Conservation (phyloP, 805 yeast species). For the Zygotorulaspora chibaensis region DNA sequence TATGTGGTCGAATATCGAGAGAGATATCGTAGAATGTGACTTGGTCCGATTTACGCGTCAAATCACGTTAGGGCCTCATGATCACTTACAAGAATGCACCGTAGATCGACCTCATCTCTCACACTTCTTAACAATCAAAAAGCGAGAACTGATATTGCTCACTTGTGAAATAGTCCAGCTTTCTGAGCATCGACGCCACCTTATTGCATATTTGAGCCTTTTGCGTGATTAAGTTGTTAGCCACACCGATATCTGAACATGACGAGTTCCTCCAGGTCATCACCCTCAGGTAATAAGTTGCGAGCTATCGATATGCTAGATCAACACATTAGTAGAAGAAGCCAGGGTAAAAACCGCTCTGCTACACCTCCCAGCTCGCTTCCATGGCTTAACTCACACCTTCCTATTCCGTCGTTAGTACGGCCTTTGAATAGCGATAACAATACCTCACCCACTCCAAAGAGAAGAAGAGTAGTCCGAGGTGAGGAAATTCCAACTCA, state of each 20-base stretch:
- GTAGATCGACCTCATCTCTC: too few species aligned
- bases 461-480: constrained; percentile 15
- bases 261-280: constrained; percentile 2
- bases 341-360: constrained; percentile 5
- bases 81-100: too few species aligned
- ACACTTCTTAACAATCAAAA: too few species aligned
- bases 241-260: not conserved
- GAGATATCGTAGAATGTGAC: too few species aligned
- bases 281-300: constrained; percentile 10
- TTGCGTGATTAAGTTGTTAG: not conserved
- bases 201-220: not conserved
- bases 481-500: not conserved
- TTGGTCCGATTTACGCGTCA: too few species aligned
- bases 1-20: too few species aligned
- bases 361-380: constrained; percentile 6
- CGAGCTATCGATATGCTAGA: constrained; percentile 28
- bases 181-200: too few species aligned
- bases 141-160: too few species aligned
- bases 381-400: constrained; percentile 7
- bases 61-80: too few species aligned
- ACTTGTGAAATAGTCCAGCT: too few species aligned
- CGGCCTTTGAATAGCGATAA: not conserved
- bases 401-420: constrained; percentile 8
- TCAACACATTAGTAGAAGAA: constrained; percentile 21
- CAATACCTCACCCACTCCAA: constrained; percentile 24